phyloP scores from a whole-genome alignment of 2,329 filamentous ascomycete genomes.

The Zelopaecilomyces penicillatus region DNA sequence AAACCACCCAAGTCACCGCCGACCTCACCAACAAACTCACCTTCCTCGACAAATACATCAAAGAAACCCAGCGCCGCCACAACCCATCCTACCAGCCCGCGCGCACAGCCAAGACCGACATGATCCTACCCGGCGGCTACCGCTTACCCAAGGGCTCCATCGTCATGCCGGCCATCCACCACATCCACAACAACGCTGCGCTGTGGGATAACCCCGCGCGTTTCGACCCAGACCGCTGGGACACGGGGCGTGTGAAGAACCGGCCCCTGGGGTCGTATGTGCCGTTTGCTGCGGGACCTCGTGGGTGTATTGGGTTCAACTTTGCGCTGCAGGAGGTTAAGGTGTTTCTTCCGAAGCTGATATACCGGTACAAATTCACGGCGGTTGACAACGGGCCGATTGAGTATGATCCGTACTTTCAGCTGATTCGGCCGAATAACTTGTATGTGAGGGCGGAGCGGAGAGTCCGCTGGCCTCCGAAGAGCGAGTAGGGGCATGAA shows the following conservation, averaged over 20 bases:
- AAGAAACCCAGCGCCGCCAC: constrained; percentile 52
- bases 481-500: not conserved
- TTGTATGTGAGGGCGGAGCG: constrained; percentile 35
- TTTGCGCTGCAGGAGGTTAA: constrained; percentile 55
- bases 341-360: constrained; percentile 47
- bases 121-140: constrained; percentile 52
- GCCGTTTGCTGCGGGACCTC: constrained; percentile 49
- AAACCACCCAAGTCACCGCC: constrained; percentile 35
- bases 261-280: constrained; percentile 44
- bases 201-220: constrained; percentile 49
- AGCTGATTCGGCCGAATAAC: constrained; percentile 39
- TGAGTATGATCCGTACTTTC: constrained; percentile 53
- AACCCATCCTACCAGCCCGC: constrained; percentile 54
- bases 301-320: constrained; percentile 57
- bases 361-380: constrained; percentile 50
- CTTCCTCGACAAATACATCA: constrained; percentile 50
- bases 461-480: constrained; percentile 39
- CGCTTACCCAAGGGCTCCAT: constrained; percentile 42
- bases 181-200: constrained; percentile 44
- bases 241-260: constrained; percentile 41
- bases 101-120: constrained; percentile 46
- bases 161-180: constrained; percentile 44
- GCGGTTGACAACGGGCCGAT: constrained; percentile 41
- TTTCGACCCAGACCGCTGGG: constrained; percentile 54
- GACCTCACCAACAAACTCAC: constrained; percentile 39